phyloP scores from a whole-genome alignment of 148 eudicot species.

The Nyssa sinensis region DNA sequence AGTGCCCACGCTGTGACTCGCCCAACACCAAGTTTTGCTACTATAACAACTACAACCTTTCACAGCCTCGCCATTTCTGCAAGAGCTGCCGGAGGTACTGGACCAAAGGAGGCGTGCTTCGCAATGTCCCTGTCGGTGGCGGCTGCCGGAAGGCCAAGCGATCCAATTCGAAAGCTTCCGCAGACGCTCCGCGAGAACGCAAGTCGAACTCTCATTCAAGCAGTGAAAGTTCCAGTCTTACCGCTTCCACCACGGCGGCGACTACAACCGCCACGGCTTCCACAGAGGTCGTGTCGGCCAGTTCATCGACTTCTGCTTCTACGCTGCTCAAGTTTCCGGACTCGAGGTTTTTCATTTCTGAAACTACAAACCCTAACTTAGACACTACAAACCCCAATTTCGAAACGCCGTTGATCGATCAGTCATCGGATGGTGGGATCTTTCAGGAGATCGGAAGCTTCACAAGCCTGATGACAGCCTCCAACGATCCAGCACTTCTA shows the following conservation, averaged over 20 bases:
- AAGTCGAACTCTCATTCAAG: conserved; percentile 28
- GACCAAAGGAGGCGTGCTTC: conserved; percentile 70
- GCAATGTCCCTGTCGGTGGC: conserved; percentile 73
- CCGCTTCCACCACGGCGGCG: conserved; percentile 30
- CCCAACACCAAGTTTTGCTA: conserved; percentile 65
- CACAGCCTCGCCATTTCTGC: conserved; percentile 70
- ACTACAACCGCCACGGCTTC: conserved; percentile 1
- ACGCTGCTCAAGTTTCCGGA: conserved; percentile 15
- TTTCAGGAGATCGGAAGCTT: conserved; percentile 34
- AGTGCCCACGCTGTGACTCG: conserved; percentile 66
- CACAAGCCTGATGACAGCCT: conserved; percentile 42
- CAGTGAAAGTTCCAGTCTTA: conserved; percentile 50
- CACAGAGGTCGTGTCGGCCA: conserved; percentile 20
- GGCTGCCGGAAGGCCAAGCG: conserved; percentile 59
- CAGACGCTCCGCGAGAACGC: background rate
- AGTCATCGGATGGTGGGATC: conserved; percentile 16
- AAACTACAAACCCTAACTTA: background rate
- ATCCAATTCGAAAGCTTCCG: conserved; percentile 16
- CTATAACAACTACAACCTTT: conserved; percentile 72
- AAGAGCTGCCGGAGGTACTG: conserved; percentile 65
- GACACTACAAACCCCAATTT: conserved; percentile 9
- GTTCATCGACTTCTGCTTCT: conserved; percentile 10
- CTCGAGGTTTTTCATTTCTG: conserved; percentile 17
- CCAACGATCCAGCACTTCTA: conserved; percentile 15
- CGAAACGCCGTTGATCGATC: conserved; percentile 18